Base-by-base conservation (phyloP, 2,329 filamentous ascomycete species). In the Coniochaeta sp. region DNA sequence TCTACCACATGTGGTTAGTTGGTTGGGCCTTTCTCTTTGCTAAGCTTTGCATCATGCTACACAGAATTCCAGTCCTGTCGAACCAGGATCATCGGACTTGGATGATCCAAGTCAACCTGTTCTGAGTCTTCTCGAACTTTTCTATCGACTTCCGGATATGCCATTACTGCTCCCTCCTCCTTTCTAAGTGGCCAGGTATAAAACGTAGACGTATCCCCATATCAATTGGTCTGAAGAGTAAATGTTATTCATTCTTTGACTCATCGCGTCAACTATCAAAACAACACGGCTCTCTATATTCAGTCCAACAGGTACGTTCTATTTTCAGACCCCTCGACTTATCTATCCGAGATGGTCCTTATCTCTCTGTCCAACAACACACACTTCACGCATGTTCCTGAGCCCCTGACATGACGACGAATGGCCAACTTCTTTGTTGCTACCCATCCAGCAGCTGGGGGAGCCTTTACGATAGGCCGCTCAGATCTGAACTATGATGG, bases 271-370 rank as follows among this genome's bases (percentile, higher is more conserved):
- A n/a, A 42, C 38, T 22, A 8, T 22, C 38, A 26, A 6, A 9
- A 42, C 38, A 42, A 12, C n/a, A 38, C 14, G 8, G 5, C 6
- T 6, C 20, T 24, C 12, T 7, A 22, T 12, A 42, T 6, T 26
- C 38, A 24, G 12, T 24, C 38, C 18, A 42, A 18, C 38, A 42
- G 20, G 38, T 42, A 24, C 9, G 38, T 26, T 33, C 38, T 42
- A 42, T 42, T 42, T 42, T 26, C 38, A 42, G 18, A 42, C 38
- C 18, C 38, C 38, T n/a, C n/a, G n/a, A n/a, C 38, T 42, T 42
- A 42, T 42, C 38, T 42, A 38, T 38, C 16, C 33, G 33, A 38
- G 16, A 38, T 12, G n/a, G 6, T 38, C 18, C 38, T 42, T 42
- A 42, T 42, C 38, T 42, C 35, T 40, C 5, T 42, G 20, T 24